phyloP scores from a whole-genome alignment of 768 basidiomycete genomes.

The Russula compacta region DNA sequence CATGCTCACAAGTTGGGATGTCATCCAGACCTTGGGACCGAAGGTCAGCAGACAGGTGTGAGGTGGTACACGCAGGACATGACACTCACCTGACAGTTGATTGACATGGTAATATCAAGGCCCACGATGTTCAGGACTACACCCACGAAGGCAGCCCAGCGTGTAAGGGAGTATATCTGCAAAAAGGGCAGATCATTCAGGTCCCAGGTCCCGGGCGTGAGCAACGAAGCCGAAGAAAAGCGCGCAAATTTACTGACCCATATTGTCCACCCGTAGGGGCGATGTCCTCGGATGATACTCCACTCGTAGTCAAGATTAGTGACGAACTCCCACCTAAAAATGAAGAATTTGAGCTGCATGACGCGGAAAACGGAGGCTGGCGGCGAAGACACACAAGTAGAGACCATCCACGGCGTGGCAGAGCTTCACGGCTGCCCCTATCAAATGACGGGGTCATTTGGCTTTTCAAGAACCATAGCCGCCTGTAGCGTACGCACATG shows the following conservation, averaged over 20 bases:
- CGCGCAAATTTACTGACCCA: background rate
- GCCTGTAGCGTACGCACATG: background rate
- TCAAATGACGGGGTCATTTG: background rate
- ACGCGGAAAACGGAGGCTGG: background rate
- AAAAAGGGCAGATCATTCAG: background rate
- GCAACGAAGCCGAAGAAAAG: background rate
- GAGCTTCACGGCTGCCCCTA: background rate
- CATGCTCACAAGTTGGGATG: background rate
- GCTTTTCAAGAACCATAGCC: background rate
- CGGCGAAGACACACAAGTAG: background rate
- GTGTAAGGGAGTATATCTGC: slow-evolving; percentile 14
- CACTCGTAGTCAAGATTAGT: background rate
- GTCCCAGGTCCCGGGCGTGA: background rate
- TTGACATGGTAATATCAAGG: background rate
- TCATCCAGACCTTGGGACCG: background rate
- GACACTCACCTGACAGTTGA: slow-evolving; percentile 9
- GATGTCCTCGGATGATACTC: background rate
- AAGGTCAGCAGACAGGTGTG: background rate
- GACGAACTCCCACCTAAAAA: background rate
- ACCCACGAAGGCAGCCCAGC: background rate
- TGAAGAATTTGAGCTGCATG: background rate
- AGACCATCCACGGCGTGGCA: background rate
- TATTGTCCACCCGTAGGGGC: slow-evolving; percentile 7
- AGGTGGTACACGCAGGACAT: background rate
- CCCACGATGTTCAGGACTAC: background rate